These are phyloP conservation scores for Bauhinia variegata DNA, from an alignment of 306 rosid species.

Conservation along the genomic window DNA sequence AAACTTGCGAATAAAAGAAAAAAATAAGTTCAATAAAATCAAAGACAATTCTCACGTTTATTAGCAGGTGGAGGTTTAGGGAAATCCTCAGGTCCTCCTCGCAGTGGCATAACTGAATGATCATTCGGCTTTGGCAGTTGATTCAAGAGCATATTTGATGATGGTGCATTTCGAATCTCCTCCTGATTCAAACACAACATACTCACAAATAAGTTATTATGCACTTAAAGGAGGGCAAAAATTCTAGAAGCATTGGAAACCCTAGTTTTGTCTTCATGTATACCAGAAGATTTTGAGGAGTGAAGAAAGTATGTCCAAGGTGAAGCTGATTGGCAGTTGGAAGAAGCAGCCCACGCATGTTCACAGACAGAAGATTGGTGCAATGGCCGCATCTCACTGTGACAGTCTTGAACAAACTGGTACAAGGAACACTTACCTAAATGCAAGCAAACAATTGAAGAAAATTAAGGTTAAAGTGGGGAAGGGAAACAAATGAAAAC, in stretches of 20 bases:
- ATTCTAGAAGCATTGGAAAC: background rate
- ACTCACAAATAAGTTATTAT: background rate
- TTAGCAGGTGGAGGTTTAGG: slow-evolving; percentile 76
- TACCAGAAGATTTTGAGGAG: slow-evolving; percentile 80
- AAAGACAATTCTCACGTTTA: slow-evolving; percentile 63
- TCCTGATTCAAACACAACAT: slow-evolving; percentile 52
- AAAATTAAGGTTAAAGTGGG: background rate
- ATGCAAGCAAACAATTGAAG: background rate
- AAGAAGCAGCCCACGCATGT: slow-evolving; percentile 72
- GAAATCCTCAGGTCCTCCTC: slow-evolving; percentile 66
- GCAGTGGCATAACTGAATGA: slow-evolving; percentile 45
- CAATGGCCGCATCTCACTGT: slow-evolving; percentile 98
- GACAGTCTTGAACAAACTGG: slow-evolving; percentile 88
- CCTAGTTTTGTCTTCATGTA: slow-evolving; percentile 7
- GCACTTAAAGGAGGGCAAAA: no score
- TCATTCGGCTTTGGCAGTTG: slow-evolving; percentile 64
- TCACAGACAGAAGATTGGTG: slow-evolving; percentile 86
- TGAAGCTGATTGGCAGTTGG: slow-evolving; percentile 74
- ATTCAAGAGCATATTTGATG: slow-evolving; percentile 58
- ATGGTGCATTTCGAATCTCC: slow-evolving; percentile 75
- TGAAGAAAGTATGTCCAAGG: slow-evolving; percentile 63
- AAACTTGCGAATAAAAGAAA: background rate
- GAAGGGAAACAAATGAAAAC: no score
- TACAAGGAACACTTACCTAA: slow-evolving; percentile 92
- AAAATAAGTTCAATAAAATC: background rate